phyloP scores from a whole-genome alignment of 169 alveolate genomes.

The Babesia gibsoni region DNA sequence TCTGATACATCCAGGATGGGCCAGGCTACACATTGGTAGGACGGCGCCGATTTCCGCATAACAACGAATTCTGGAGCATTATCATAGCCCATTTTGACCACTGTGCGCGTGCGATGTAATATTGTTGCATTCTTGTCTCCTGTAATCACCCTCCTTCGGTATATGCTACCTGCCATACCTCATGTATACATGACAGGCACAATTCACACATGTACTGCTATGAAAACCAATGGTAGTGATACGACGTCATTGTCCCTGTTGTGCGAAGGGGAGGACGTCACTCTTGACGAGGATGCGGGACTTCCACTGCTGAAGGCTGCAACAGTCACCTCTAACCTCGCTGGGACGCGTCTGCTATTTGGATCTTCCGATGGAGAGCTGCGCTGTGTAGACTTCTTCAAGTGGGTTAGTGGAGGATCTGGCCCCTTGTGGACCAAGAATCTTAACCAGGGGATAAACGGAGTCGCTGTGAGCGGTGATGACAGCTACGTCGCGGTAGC shows the following conservation, averaged over 20 bases:
- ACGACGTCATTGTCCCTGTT: neutral
- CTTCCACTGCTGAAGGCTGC: conserved; percentile 24
- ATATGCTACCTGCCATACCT: neutral
- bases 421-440: conserved; percentile 53
- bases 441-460: conserved; percentile 46
- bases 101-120: no score
- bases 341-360: conserved; percentile 29
- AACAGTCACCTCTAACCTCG: conserved; percentile 17
- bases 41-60: conserved; percentile 20
- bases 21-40: conserved; percentile 32
- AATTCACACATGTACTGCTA: neutral
- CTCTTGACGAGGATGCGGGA: conserved; percentile 54
- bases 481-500: conserved; percentile 57
- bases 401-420: conserved; percentile 66
- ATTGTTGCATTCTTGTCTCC: no score
- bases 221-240: neutral
- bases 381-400: conserved; percentile 48
- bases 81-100: conserved; percentile 13
- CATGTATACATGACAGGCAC: neutral
- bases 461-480: conserved; percentile 40
- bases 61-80: conserved; percentile 17
- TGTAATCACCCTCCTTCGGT: neutral
- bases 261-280: conserved; percentile 27
- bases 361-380: conserved; percentile 58
- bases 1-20: conserved; percentile 13